phyloP scores from a whole-genome alignment of 2,329 filamentous ascomycete species.

The Cytospora chrysosperma region DNA sequence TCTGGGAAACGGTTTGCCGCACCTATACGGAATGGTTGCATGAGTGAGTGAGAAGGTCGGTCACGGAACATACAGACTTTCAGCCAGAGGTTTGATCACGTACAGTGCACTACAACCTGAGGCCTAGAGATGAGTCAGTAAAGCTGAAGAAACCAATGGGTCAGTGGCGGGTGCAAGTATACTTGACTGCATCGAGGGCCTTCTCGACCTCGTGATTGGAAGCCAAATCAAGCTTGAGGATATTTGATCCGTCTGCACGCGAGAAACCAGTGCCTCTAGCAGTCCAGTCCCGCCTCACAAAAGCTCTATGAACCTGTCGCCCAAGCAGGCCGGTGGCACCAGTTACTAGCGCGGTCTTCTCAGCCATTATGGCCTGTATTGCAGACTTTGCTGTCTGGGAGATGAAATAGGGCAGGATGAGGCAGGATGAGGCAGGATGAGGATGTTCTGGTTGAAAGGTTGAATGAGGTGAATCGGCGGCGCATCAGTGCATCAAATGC shows the following conservation, averaged over 20 bases:
- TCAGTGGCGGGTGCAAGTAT: constrained; percentile 8
- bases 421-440: neutral
- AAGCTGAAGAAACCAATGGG: neutral
- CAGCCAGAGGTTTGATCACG: constrained; percentile 30
- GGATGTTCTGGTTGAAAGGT: neutral
- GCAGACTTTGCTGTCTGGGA: neutral
- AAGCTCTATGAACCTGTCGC: constrained; percentile 71
- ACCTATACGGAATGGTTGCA: constrained; percentile 45
- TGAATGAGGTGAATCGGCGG: neutral
- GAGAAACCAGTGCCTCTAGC: constrained; percentile 72
- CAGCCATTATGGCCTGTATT: constrained; percentile 31
- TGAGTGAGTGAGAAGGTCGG: neutral
- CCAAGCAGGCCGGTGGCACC: constrained; percentile 84
- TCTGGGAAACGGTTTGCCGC: constrained; percentile 88
- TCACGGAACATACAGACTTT: neutral
- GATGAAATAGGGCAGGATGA: too few species aligned
- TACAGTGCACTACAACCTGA: constrained; percentile 78
- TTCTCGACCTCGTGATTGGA: constrained; percentile 47
- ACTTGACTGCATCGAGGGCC: constrained; percentile 56
- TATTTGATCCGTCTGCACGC: constrained; percentile 67
- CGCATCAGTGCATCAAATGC: too few species aligned
- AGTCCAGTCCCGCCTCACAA: constrained; percentile 66
- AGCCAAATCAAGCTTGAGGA: constrained; percentile 59
- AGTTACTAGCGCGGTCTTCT: constrained; percentile 68
- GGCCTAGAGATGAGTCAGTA: constrained; percentile 49